A percentile compares a stretch with the other conserved stretches of the same genome.
Conservation (phyloP, 495 filamentous ascomycete genomes). For the Penicillium subrubescens region DNA sequence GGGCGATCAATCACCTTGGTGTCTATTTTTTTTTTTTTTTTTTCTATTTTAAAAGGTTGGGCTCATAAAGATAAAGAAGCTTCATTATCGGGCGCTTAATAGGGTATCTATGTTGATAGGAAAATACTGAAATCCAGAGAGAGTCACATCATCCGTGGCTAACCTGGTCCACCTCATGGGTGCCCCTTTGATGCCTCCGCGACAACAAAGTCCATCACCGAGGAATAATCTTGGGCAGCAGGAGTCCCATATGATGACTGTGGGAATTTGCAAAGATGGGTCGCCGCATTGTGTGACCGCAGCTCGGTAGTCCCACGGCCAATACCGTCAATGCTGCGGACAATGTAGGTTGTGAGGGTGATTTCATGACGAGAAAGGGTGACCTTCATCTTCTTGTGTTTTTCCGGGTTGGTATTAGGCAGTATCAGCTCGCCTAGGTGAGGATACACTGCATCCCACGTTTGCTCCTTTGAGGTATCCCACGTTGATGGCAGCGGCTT, state of each 20-base stretch:
- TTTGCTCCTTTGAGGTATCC: not conserved
- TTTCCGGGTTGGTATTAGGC: conserved; percentile 16
- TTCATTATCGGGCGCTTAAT: not conserved
- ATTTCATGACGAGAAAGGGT: conserved; percentile 36
- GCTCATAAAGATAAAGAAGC: not conserved
- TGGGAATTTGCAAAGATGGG: conserved; percentile 31
- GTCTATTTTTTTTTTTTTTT: too few species aligned
- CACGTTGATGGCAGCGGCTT: conserved; percentile 10
- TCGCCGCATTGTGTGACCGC: conserved; percentile 7
- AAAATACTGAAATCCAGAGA: not conserved
- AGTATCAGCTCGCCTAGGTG: conserved; percentile 45
- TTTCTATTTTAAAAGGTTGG: not conserved
- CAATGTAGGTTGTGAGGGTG: conserved; percentile 27
- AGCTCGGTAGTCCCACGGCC: conserved; percentile 17
- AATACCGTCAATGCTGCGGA: conserved; percentile 25
- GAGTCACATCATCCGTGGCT: not conserved
- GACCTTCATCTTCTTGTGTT: conserved; percentile 42
- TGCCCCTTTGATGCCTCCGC: conserved; percentile 22
- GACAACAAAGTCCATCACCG: conserved; percentile 39
- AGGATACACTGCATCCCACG: conserved; percentile 43
- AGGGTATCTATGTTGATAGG: not conserved
- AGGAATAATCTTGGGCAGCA: conserved; percentile 4
- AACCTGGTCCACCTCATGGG: not conserved
- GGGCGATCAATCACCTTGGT: too few species aligned
- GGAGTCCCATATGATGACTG: not conserved